A percentile compares a stretch with the other conserved stretches of the same genome.
Conservation (phyloP, 2,329 filamentous ascomycete genomes). For the Acrodontium crateriforme region DNA sequence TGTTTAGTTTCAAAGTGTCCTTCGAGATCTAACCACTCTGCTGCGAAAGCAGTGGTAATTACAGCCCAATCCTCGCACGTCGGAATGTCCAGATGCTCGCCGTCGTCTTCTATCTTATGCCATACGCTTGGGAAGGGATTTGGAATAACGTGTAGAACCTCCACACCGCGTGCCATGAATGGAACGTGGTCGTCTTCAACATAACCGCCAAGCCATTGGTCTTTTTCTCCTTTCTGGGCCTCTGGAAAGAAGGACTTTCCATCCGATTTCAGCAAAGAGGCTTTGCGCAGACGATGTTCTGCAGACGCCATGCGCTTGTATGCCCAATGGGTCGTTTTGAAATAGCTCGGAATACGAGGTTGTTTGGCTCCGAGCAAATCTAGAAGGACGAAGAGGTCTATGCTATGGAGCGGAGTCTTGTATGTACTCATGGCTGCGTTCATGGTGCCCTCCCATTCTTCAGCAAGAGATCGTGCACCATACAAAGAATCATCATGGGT, state of each 20-base stretch:
- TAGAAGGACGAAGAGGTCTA: conserved; percentile 80
- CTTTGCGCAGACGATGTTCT: conserved; percentile 57
- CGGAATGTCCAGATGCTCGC: conserved; percentile 63
- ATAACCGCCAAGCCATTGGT: conserved; percentile 37
- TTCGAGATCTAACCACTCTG: conserved; percentile 84
- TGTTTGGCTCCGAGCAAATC: conserved; percentile 64
- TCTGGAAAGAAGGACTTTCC: conserved; percentile 51
- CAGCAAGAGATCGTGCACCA: conserved; percentile 64
- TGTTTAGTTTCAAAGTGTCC: conserved; percentile 30
- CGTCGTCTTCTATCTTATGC: conserved; percentile 77
- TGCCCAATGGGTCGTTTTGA: conserved; percentile 83
- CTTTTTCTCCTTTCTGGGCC: conserved; percentile 34
- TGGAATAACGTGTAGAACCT: conserved; percentile 81
- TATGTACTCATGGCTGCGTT: conserved; percentile 64
- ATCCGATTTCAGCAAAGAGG: conserved; percentile 52
- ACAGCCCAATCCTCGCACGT: conserved; percentile 79
- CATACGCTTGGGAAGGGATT: conserved; percentile 69
- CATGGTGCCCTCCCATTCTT: conserved; percentile 59
- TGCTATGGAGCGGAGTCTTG: conserved; percentile 59
- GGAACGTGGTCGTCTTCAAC: conserved; percentile 78
- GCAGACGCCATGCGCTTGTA: conserved; percentile 63
- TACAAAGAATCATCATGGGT: conserved; percentile 73
- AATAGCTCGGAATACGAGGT: conserved; percentile 71
- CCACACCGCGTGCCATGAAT: conserved; percentile 74
- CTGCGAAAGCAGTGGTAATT: conserved; percentile 69